Conservation (phyloP, 768 basidiomycete genomes). For the Mycena latifolia region DNA sequence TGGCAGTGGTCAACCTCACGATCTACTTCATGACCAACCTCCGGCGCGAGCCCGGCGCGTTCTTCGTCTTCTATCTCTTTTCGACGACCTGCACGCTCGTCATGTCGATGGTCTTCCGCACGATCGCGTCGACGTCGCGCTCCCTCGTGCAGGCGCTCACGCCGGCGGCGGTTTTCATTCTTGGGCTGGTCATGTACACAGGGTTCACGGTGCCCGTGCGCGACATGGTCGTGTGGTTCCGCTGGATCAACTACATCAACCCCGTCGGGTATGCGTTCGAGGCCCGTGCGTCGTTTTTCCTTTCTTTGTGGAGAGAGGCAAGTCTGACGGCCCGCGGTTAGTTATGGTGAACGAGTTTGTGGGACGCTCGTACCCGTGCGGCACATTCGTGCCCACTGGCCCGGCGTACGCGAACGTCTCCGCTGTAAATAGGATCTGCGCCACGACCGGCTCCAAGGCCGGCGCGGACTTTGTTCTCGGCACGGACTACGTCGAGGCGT, state of each 20-base stretch:
- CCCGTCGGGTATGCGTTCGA: constrained; percentile 61
- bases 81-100: constrained; percentile 39
- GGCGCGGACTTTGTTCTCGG: constrained; percentile 58
- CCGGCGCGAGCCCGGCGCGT: constrained; percentile 49
- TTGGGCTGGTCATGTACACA: constrained; percentile 57
- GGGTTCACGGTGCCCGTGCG: constrained; percentile 52
- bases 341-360: constrained; percentile 65
- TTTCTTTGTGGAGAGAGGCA: not conserved
- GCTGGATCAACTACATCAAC: constrained; percentile 55
- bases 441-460: constrained; percentile 52
- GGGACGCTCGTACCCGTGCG: constrained; percentile 49
- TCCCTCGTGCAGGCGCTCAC: constrained; percentile 48
- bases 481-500: too few species aligned
- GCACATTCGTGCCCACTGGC: constrained; percentile 46
- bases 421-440: constrained; percentile 57
- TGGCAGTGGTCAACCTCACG: too few species aligned
- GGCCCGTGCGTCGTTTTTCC: constrained; percentile 34
- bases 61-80: constrained; percentile 56
- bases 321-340: constrained; percentile 1
- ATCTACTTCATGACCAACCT: constrained; percentile 63
- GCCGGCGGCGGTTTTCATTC: constrained; percentile 45
- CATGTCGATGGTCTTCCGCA: constrained; percentile 52
- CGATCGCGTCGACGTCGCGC: constrained; percentile 49
- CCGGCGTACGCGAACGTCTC: constrained; percentile 48
- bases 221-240: constrained; percentile 43